These are phyloP conservation scores for Suhomyces maxii DNA, from an alignment of 1,139 yeast species.

Conservation along the genomic window DNA sequence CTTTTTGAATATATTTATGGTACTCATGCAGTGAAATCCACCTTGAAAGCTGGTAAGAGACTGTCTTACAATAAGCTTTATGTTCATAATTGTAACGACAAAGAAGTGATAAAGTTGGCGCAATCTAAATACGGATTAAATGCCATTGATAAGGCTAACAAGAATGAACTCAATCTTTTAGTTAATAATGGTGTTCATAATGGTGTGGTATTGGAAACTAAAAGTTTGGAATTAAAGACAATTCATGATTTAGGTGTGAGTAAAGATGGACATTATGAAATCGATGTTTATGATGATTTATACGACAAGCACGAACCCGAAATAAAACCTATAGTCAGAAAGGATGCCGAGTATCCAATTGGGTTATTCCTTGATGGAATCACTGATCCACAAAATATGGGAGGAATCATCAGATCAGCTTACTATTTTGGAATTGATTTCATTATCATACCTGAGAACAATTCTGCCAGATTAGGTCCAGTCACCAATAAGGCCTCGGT, in stretches of 20 bases:
- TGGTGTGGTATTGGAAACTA: constrained; percentile 72
- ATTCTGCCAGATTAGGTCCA: constrained; percentile 75
- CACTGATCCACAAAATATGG: constrained; percentile 88
- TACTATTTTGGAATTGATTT: constrained; percentile 85
- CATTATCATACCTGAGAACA: constrained; percentile 65
- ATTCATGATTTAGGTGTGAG: constrained; percentile 35
- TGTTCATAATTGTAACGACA: constrained; percentile 43
- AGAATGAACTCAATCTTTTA: constrained; percentile 59
- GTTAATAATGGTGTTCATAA: constrained; percentile 78
- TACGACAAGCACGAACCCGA: constrained; percentile 16
- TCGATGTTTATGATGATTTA: constrained; percentile 22
- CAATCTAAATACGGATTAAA: constrained; percentile 39
- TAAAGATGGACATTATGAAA: constrained; percentile 30
- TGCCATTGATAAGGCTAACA: constrained; percentile 44
- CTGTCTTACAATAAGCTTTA: constrained; percentile 51
- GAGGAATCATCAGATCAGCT: constrained; percentile 82
- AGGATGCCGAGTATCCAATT: constrained; percentile 47
- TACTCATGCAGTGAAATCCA: constrained; percentile 72
- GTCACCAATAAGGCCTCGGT: constrained; percentile 79
- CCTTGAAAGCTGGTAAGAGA: constrained; percentile 58
- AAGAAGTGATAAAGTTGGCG: constrained; percentile 46
- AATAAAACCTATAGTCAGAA: constrained; percentile 9
- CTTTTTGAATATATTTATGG: constrained; percentile 74
- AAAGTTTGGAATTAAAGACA: constrained; percentile 51
- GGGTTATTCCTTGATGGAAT: constrained; percentile 81